Base-by-base conservation (phyloP, 768 basidiomycete genomes). In the Asterophora lycoperdoides region DNA sequence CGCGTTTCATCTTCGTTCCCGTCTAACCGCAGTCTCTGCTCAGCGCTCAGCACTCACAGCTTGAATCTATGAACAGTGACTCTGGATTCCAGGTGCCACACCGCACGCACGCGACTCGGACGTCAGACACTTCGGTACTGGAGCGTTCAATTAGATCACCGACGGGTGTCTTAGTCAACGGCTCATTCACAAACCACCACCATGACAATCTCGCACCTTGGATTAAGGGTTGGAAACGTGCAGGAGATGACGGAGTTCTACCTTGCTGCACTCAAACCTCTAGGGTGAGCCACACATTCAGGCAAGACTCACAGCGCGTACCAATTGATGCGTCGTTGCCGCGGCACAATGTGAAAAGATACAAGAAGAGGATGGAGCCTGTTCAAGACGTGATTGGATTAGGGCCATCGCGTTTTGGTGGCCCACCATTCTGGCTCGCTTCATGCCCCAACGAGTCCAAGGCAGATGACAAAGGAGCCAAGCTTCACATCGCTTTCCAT, bases 131-230 rank as follows among this genome's bases (percentile, higher is more conserved):
- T 36, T 6, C 14, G 8, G 35, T 2, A 46, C 20, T 41, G 45
- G 3, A 37, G 23, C 18, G 49, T 51, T 29, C 46, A 46, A 44
- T 6, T 23, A 23, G n/a, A n/a, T n/a, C n/a, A n/a, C n/a, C n/a
- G n/a, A n/a, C n/a, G n/a, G n/a, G n/a, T n/a, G n/a, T n/a, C n/a
- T n/a, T n/a, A n/a, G n/a, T n/a, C 23, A 23, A 23, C 23, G 47
- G 47, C 28, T 43, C 32, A n/a, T 19, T 34, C 19, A 45, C 17
- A 13, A 33, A 13, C 37, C 28, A 41, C 47, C 33, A 40, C 39
- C 30, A 40, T 41, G 39, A 48, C 47, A 13, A 18, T 48, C 8
- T 37, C 48, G 28, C 48, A 41, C 6, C 20, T 49, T 19, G 48
- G 34, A 26, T 35, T 43, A 34, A 11, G 15, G 7, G 40, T 36